Conservation (phyloP, 2,329 filamentous ascomycete species). For the Cordyceps farinosa region DNA sequence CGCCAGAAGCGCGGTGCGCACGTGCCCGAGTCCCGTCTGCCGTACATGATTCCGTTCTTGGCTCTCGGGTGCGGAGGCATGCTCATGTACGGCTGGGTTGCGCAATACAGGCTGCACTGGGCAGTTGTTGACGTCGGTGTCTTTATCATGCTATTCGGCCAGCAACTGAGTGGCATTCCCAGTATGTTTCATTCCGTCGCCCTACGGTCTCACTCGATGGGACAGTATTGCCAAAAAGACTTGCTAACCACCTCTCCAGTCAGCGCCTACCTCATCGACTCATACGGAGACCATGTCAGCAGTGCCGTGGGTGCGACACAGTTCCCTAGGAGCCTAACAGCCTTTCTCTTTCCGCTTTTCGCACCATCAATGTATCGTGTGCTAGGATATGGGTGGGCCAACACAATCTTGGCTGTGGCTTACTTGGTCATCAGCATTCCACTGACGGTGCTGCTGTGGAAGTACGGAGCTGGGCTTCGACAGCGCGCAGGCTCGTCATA, state of each 20-base stretch:
- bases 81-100: conserved; percentile 43
- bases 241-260: conserved; percentile 6
- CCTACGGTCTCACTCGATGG: not conserved
- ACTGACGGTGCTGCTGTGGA: conserved; percentile 39
- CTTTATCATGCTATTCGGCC: conserved; percentile 31
- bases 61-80: conserved; percentile 39
- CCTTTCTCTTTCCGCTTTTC: conserved; percentile 49
- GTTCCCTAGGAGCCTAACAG: conserved; percentile 42
- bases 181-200: not conserved
- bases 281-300: conserved; percentile 44
- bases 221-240: not conserved
- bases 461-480: conserved; percentile 35
- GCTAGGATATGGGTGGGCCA: conserved; percentile 39
- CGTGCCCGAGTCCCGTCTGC: conserved; percentile 57
- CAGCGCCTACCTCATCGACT: conserved; percentile 41
- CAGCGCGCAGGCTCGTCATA: conserved; percentile 22
- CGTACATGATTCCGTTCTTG: conserved; percentile 35
- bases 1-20: conserved; percentile 21
- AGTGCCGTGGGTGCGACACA: conserved; percentile 45
- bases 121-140: conserved; percentile 35
- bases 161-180: conserved; percentile 32
- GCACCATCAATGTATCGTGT: conserved; percentile 37
- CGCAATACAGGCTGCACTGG: conserved; percentile 36
- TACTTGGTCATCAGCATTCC: conserved; percentile 36
- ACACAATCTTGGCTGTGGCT: conserved; percentile 36